These are phyloP conservation scores for Ambrosia trifida DNA, from an alignment of 129 eudicot genomes.

Conservation along the genomic window DNA sequence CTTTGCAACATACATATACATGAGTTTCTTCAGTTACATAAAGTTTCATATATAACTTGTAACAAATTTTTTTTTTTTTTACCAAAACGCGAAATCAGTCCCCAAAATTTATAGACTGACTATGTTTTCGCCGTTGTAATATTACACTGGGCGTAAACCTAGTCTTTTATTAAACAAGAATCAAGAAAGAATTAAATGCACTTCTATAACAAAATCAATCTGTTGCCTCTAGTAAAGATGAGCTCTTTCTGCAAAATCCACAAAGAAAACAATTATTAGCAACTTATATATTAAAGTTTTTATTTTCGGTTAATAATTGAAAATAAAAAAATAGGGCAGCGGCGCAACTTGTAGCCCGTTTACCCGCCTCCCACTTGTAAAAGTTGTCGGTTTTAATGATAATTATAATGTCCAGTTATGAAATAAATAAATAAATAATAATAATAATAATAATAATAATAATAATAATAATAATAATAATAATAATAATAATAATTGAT, in stretches of 20 bases:
- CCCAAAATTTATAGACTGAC: not conserved
- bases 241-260: not conserved
- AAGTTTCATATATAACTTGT: not conserved
- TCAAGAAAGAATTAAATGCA: not conserved
- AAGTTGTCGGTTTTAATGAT: no score
- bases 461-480: no score
- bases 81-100: not conserved
- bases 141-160: not conserved
- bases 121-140: not conserved
- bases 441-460: no score
- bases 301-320: not conserved
- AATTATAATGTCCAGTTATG: no score
- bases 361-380: no score
- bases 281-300: not conserved
- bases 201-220: not conserved
- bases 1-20: not conserved
- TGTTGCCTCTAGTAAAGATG: conserved; percentile 14
- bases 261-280: conserved; percentile 6
- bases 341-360: no score
- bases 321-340: no score
- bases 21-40: not conserved
- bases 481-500: not conserved
- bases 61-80: not conserved
- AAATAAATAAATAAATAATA: no score
- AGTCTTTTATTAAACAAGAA: not conserved